Conservation (phyloP, 805 yeast genomes). For the Tetrapisispora iriomotensis region DNA sequence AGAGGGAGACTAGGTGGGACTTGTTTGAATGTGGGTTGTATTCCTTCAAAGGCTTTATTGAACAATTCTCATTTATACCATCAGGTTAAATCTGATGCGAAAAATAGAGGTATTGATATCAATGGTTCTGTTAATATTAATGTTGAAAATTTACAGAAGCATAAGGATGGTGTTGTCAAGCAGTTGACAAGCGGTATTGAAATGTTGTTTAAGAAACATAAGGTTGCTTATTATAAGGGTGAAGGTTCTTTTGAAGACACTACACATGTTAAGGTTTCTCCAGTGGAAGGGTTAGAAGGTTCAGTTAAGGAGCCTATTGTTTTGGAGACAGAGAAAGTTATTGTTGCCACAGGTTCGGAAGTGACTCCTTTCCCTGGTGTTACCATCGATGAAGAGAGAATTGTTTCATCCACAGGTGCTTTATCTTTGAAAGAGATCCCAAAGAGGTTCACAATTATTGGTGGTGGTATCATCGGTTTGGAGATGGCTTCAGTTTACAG, state of each 20-base stretch:
- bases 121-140: slow-evolving; percentile 59
- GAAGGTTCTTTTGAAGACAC: slow-evolving; percentile 80
- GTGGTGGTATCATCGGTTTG: slow-evolving; percentile 98
- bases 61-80: slow-evolving; percentile 93
- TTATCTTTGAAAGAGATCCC: slow-evolving; percentile 81
- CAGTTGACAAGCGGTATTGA: slow-evolving; percentile 92
- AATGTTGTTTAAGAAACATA: slow-evolving; percentile 88
- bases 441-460: slow-evolving; percentile 83
- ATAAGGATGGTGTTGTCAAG: slow-evolving; percentile 83
- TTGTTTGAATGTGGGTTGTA: slow-evolving; percentile 97
- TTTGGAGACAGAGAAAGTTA: slow-evolving; percentile 75
- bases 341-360: slow-evolving; percentile 97
- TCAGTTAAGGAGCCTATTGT: slow-evolving; percentile 50
- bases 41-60: slow-evolving; percentile 91
- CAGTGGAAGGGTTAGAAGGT: slow-evolving; percentile 76
- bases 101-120: slow-evolving; percentile 83
- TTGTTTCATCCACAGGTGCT: slow-evolving; percentile 92
- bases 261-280: slow-evolving; percentile 66
- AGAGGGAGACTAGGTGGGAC: slow-evolving; percentile 97
- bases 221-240: slow-evolving; percentile 91
- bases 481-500: slow-evolving; percentile 99
- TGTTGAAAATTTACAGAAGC: slow-evolving; percentile 71
- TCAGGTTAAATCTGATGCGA: slow-evolving; percentile 76
- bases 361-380: slow-evolving; percentile 98
- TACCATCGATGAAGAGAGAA: slow-evolving; percentile 91